Conservation (phyloP, 192 early-diverging fungal genomes). For the Neocallimastix lanati region DNA sequence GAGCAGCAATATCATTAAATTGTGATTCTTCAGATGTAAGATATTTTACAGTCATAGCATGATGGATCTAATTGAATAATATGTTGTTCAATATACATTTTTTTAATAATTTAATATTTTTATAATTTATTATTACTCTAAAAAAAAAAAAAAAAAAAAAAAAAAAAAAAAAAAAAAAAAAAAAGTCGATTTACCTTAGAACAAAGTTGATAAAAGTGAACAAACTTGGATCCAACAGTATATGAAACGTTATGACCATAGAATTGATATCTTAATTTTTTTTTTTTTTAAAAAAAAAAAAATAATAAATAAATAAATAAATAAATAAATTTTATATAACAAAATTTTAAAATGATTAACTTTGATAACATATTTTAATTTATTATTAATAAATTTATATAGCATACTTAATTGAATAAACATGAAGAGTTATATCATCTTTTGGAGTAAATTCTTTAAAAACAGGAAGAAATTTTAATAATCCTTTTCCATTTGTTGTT, state of each 20-base stretch:
- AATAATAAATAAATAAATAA: no score
- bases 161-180: no score
- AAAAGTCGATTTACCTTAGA: no score
- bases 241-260: slow-evolving; percentile 15
- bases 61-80: slow-evolving; percentile 18
- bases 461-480: slow-evolving; percentile 55
- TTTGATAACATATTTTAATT: no score
- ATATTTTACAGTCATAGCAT: slow-evolving; percentile 23
- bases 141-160: no score
- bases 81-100: no score
- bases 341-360: no score
- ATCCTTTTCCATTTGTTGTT: slow-evolving; percentile 68
- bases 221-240: slow-evolving; percentile 30
- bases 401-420: slow-evolving; percentile 41
- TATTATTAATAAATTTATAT: no score
- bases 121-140: no score
- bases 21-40: slow-evolving; percentile 20
- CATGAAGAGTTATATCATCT: slow-evolving; percentile 35
- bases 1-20: slow-evolving; percentile 5
- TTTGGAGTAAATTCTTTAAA: slow-evolving; percentile 38
- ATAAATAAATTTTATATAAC: no score
- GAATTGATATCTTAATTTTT: background rate
- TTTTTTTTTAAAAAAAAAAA: no score
- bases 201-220: slow-evolving; percentile 34
- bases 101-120: no score